These are phyloP conservation scores for Wickerhamomyces queroliae DNA, from an alignment of 805 yeast genomes.

Conservation along the genomic window DNA sequence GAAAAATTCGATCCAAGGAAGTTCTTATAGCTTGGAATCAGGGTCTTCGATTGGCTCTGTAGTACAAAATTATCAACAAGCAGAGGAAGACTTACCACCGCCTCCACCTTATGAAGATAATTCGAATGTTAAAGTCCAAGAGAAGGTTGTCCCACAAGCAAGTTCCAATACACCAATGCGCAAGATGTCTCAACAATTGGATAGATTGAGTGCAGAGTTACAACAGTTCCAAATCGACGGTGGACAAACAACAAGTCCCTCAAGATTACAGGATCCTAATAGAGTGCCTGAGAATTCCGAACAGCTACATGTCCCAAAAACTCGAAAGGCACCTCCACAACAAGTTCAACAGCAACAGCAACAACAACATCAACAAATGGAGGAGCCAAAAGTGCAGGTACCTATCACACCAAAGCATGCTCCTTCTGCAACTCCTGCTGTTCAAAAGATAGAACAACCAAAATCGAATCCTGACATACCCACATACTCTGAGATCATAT, in stretches of 20 bases:
- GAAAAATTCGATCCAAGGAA: background rate
- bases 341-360: background rate
- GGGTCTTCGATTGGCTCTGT: background rate
- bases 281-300: background rate
- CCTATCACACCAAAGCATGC: too few species aligned
- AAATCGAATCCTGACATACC: constrained; percentile 5
- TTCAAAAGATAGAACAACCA: too few species aligned
- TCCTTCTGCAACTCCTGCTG: too few species aligned
- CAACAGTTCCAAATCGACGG: constrained; percentile 1
- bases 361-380: constrained; percentile 2
- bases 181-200: background rate
- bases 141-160: background rate
- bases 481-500: constrained; percentile 22
- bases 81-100: constrained; percentile 2
- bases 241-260: background rate
- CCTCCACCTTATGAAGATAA: constrained; percentile 1
- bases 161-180: background rate
- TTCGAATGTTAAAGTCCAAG: background rate
- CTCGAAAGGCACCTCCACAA: constrained; percentile 1
- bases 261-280: background rate
- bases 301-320: background rate
- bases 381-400: too few species aligned
- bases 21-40: constrained; percentile 1
- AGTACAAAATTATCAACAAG: background rate
- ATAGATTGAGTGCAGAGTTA: background rate